Evolutionary conservation across 768 basidiomycete species (phyloP).

Genomic region (Trichaptum fuscoviolaceum): DNA sequence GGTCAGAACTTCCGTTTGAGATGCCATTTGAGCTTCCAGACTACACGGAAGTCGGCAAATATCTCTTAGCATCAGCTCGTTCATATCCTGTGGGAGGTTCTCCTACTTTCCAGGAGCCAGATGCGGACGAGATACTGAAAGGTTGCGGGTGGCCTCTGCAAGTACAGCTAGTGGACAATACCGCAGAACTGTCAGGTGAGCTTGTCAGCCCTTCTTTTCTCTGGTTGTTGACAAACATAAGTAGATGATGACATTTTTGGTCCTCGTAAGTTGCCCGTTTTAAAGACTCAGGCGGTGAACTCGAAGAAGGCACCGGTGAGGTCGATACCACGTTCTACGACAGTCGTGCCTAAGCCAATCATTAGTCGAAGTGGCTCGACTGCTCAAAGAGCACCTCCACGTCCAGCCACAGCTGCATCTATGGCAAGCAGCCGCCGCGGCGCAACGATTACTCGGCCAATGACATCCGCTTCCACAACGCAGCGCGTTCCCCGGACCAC

Average conservation of each 20-base stretch:
- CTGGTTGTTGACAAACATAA: neutral
- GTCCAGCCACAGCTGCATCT: neutral
- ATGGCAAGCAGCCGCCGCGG: neutral
- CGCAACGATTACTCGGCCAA: neutral
- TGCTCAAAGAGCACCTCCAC: neutral
- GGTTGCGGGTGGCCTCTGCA: neutral
- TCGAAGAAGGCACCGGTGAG: neutral
- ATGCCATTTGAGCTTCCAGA: slow-evolving; percentile 47
- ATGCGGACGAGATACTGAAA: neutral
- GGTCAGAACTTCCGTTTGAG: slow-evolving; percentile 36
- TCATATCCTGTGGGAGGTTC: slow-evolving; percentile 17
- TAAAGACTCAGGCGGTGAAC: neutral
- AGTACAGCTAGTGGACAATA: neutral
- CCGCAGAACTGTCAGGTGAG: neutral
- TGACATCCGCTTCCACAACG: neutral
- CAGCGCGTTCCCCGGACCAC: neutral
- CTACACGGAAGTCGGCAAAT: slow-evolving; percentile 36
- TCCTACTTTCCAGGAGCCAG: neutral
- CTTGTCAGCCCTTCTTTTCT: neutral
- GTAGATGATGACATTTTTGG: neutral
- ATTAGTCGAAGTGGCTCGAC: neutral
- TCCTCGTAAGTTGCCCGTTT: neutral
- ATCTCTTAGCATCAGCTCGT: slow-evolving; percentile 31
- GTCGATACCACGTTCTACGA: neutral
- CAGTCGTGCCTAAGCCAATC: neutral